These are phyloP conservation scores for Aaosphaeria arxii DNA, from an alignment of 2,329 filamentous ascomycete genomes.

Conservation along the genomic window DNA sequence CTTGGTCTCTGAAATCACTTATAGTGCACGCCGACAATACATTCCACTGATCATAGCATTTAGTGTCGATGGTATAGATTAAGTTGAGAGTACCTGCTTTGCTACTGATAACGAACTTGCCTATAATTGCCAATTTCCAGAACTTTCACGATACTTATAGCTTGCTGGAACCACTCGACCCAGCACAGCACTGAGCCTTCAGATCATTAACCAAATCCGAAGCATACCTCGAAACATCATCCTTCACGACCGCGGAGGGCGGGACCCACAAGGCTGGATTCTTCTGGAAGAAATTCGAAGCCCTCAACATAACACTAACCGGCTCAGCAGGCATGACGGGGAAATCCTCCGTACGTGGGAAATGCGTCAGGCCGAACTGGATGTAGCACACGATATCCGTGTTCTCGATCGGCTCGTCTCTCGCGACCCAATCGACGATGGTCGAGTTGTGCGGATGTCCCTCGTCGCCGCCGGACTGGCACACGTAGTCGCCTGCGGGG, in stretches of 20 bases:
- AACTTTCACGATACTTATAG: no score
- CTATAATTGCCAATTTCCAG: no score
- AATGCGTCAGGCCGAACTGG: neutral
- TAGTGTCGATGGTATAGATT: no score
- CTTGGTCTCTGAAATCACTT: no score
- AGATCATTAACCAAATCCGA: neutral
- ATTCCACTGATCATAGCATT: no score
- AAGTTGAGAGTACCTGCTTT: no score
- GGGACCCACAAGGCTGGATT: neutral
- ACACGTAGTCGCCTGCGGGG: neutral
- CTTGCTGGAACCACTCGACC: no score
- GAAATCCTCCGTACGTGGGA: neutral
- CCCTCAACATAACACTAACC: neutral
- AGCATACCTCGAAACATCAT: neutral
- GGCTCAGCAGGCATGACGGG: neutral
- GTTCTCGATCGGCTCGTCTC: neutral
- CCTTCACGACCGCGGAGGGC: neutral
- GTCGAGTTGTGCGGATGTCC: neutral
- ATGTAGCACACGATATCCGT: neutral
- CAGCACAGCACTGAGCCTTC: no score
- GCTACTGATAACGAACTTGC: no score
- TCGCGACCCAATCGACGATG: neutral
- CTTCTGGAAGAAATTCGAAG: neutral
- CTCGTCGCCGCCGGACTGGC: neutral
- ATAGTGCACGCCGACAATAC: no score